These are phyloP conservation scores for Silene latifolia DNA, from an alignment of 148 eudicot species.

Conservation along the genomic window DNA sequence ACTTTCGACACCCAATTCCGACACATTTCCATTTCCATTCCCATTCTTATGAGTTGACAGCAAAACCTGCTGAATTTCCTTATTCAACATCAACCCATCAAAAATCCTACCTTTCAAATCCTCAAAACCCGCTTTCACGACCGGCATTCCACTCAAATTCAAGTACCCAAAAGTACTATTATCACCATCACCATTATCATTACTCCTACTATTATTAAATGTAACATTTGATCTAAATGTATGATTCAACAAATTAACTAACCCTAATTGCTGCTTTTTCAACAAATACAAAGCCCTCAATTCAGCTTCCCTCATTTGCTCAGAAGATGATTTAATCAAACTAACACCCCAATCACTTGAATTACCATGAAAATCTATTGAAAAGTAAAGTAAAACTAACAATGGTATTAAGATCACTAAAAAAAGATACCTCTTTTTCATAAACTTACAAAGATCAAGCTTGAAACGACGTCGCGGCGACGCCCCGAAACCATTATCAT, in stretches of 20 bases:
- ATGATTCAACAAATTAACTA: conserved; percentile 48
- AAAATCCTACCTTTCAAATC: conserved; percentile 43
- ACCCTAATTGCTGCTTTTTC: conserved; percentile 57
- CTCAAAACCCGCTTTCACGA: conserved; percentile 33
- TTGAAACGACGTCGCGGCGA: conserved; percentile 23
- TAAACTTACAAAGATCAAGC: conserved; percentile 14
- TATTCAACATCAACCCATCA: conserved; percentile 46
- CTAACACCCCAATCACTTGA: conserved; percentile 23
- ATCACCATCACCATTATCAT: conserved; percentile 4
- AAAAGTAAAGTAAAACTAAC: conserved; percentile 47
- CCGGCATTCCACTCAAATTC: conserved; percentile 33
- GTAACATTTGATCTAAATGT: conserved; percentile 30
- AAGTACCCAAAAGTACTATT: conserved; percentile 22
- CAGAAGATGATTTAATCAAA: conserved; percentile 22
- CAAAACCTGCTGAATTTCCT: conserved; percentile 50
- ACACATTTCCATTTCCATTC: conserved; percentile 25
- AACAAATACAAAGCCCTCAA: conserved; percentile 54
- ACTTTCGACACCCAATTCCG: conserved; percentile 34
- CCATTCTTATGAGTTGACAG: conserved; percentile 55
- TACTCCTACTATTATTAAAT: conserved; percentile 4
- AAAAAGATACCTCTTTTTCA: conserved; percentile 45
- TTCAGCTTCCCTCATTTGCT: conserved; percentile 69
- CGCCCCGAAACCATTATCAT: conserved; percentile 22
- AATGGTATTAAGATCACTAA: conserved; percentile 48
- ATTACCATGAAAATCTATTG: conserved; percentile 38